Conservation (phyloP, 805 yeast species). For the Yamadazyma sp. region DNA sequence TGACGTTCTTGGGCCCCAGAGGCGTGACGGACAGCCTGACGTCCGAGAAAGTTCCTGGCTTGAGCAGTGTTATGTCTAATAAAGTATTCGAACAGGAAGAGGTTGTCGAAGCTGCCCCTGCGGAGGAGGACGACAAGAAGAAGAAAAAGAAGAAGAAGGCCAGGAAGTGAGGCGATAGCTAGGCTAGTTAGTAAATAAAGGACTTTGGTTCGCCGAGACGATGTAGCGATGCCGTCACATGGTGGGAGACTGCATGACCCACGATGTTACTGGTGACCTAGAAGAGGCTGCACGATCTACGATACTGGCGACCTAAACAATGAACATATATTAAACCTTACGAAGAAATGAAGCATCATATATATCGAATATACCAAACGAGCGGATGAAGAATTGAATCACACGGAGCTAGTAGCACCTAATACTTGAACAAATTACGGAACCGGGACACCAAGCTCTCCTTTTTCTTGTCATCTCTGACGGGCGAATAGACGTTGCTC, state of each 20-base stretch:
- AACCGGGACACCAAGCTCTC: slow-evolving; percentile 31
- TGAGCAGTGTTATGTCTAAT: slow-evolving; percentile 43
- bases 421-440: slow-evolving; percentile 32
- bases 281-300: neutral
- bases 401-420: slow-evolving; percentile 1
- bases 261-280: too few species aligned
- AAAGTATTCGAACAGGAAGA: slow-evolving; percentile 25
- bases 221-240: too few species aligned
- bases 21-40: slow-evolving; percentile 42
- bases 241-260: too few species aligned
- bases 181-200: too few species aligned
- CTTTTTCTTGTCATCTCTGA: slow-evolving; percentile 18
- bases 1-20: slow-evolving; percentile 72
- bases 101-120: slow-evolving; percentile 11
- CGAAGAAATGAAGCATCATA: slow-evolving; percentile 5
- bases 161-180: too few species aligned
- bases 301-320: neutral
- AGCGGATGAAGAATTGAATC: slow-evolving; percentile 5
- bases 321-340: neutral
- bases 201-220: too few species aligned
- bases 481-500: slow-evolving; percentile 15
- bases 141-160: slow-evolving; percentile 1
- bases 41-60: slow-evolving; percentile 24
- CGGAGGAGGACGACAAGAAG: slow-evolving; percentile 8
- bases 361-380: neutral